Conservation (phyloP, 108 stramenopile genomes). For the Hondaea fermentalgiana region DNA sequence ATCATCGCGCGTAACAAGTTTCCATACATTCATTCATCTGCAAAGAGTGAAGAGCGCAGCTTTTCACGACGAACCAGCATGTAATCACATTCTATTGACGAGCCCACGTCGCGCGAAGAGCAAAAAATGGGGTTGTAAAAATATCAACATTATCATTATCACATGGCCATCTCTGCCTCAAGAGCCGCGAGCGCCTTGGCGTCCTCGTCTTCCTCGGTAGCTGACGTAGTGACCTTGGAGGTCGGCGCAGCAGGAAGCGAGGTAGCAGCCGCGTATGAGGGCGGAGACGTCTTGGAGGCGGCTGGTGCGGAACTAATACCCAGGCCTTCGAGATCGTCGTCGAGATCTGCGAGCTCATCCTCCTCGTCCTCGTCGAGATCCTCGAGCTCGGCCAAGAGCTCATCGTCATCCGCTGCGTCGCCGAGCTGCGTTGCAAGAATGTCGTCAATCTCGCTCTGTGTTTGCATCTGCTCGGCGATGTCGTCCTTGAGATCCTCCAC, state of each 20-base stretch:
- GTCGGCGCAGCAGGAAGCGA: background rate
- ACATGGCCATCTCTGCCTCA: constrained; percentile 5
- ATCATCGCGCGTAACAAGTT: too few species aligned
- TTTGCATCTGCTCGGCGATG: background rate
- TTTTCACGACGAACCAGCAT: too few species aligned
- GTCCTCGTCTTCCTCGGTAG: background rate
- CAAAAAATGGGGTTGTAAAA: too few species aligned
- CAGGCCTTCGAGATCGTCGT: background rate
- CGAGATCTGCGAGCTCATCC: background rate
- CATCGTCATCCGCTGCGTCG: background rate
- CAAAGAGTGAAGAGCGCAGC: too few species aligned
- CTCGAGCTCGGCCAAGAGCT: background rate
- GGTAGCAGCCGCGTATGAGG: background rate
- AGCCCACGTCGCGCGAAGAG: too few species aligned
- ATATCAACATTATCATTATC: background rate
- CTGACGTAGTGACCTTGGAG: background rate
- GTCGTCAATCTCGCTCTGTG: background rate
- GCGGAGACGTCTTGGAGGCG: background rate
- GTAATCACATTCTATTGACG: too few species aligned
- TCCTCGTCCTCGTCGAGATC: background rate
- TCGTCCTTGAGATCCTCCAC: background rate
- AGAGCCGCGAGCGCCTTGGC: background rate
- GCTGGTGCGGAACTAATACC: background rate
- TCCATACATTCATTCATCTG: too few species aligned
- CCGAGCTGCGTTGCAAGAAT: background rate